Base-by-base conservation (phyloP, 768 basidiomycete genomes). In the Tricholoma bakamatsutake region DNA sequence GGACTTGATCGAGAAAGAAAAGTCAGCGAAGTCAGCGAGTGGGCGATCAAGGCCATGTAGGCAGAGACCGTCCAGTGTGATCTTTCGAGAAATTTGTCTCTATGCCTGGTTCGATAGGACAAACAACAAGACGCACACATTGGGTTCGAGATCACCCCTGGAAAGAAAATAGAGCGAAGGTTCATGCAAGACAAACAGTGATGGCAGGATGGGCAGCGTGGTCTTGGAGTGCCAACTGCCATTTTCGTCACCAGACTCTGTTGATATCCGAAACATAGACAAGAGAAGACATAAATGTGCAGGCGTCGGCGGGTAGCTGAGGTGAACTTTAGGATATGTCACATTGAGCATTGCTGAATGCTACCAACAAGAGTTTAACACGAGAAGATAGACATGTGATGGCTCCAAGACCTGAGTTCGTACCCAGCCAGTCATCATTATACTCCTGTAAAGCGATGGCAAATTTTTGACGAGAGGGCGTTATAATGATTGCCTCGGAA, bases 231-330 rank as follows among this genome's bases (percentile, higher is more conserved):
- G 64, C 50, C 57, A 62, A 12, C 56, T 18, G 15, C 54, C 57
- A 46, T 42, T 51, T 27, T 64, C 64, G 13, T 42, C 43, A 10
- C 69, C 57, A 47, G 67, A 64, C 11, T 59, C 55, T 17, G 61
- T 42, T 8, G 74, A 61, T 17, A 71, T 66, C 55, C 73, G 73
- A 42, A 86, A 71, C 66, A 75, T 71, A 12, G 82, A 76, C 34
- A 88, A 67, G 7, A 85, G 59, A 21, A 80, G 67, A 15, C 74
- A 69, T 17, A 87, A 67, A 64, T 88, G 85, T 12, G 78, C 72
- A 9, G 80, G 76, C 9, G 80, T 80, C 17, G 82, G 79, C 2
- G 87, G 84, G 66, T 88, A 89, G 59, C 87, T 89, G 63, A 13
- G 21, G 10, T 53, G 43, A 54, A 31, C 46, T 54, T 65, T 48